Percentiles rank a stretch among this genome's conserved stretches.
phyloP scores from a whole-genome alignment of 495 filamentous ascomycete genomes.

The Sporormia fimetaria region DNA sequence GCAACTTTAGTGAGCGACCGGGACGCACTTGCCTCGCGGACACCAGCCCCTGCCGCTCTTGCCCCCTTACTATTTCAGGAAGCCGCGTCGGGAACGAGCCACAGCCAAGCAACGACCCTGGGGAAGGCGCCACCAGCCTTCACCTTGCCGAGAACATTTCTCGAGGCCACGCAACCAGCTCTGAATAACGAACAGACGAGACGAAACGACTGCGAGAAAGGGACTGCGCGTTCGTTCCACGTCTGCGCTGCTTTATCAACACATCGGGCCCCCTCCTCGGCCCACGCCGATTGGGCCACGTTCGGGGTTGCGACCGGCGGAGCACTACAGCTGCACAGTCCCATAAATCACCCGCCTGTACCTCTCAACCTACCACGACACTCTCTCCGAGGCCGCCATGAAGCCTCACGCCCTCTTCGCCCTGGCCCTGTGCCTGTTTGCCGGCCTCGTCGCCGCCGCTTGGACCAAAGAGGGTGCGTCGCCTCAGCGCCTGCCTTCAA shows the following conservation, averaged over 20 bases:
- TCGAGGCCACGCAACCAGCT: constrained; percentile 12
- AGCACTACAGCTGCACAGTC: constrained; percentile 13
- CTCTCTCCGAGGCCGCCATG: constrained; percentile 14
- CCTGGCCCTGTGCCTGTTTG: constrained; percentile 44
- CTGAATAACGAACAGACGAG: neutral
- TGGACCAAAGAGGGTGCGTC: constrained; percentile 75
- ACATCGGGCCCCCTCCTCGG: neutral
- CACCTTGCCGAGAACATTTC: neutral
- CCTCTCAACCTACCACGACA: constrained; percentile 11
- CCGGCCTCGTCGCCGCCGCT: constrained; percentile 56
- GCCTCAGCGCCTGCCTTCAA: neutral
- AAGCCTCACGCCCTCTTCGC: constrained; percentile 25
- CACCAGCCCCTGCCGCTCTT: constrained; percentile 7
- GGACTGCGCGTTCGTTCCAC: neutral
- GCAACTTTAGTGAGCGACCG: too few relatives aligned
- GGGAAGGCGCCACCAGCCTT: too few relatives aligned
- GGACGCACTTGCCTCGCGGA: too few relatives aligned
- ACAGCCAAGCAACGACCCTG: neutral
- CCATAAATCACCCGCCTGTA: neutral
- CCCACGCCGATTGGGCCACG: constrained; percentile 23
- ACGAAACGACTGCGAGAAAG: neutral
- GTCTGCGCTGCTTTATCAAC: neutral
- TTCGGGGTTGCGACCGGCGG: constrained; percentile 5
- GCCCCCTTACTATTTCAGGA: constrained; percentile 15
- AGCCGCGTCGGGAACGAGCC: neutral